Evolutionary conservation across 208 protist genomes (phyloP), one percentile per base, ranked within the genome.

Genomic region (Perkinsela sp.): DNA sequence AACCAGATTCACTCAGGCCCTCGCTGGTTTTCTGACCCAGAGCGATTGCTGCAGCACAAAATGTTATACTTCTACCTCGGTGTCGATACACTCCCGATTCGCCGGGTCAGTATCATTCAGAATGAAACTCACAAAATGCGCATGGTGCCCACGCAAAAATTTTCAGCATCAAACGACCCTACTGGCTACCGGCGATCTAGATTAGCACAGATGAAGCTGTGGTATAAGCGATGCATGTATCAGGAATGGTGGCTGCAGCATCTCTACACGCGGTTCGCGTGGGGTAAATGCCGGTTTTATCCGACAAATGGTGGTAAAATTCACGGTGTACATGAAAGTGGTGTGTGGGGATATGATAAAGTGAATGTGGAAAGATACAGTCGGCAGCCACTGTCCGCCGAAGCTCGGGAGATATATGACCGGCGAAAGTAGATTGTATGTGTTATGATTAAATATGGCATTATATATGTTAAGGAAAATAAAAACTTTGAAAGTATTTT

Each of bases 211-310:
- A 66, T 91, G 48, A 79, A 73, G 29, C 88, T 83, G 67, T 91
- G 85, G 85, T 86, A 91, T 71, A 78, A 83, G 29, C 81, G 85
- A 32, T 89, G 88, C 71, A 83, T 89, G 75, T 91, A 91, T 74
- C 85, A 91, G 77, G 85, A 91, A 75, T 91, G 87, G 73, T 77
- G 88, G 70, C 71, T 91, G 69, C 85, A 91, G 76, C 85, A 91
- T 72, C 76, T 91, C 68, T 91, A 88, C 71, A 85, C 83, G 57
- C 81, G 83, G 0, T 83, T 88, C 77, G 81, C 81, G 70, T 91
- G 83, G 82, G 80, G 81, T 31, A 70, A 87, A 57, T 74, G 88
- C 73, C 81, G 83, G 68, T 81, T 83, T 70, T 91, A 91, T 78
- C 83, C 85, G 1, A 80, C 78, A 48, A 88, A 89, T 77, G 87